Evolutionary conservation across 257 asterid species (phyloP).

Genomic region (Przewalskia tangutica): DNA sequence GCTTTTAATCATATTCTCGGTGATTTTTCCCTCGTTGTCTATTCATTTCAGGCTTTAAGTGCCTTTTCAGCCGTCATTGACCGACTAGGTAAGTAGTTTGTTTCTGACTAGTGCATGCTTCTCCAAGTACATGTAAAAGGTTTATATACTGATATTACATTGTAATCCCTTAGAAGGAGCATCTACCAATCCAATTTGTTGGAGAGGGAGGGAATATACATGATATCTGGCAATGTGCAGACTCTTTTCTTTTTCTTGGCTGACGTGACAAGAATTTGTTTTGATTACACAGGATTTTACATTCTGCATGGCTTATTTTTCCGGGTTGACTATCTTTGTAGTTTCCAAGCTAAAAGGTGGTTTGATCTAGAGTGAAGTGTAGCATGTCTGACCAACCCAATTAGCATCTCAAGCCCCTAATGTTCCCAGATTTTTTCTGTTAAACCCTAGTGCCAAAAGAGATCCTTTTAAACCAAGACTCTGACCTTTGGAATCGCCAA

Average conservation of each 20-base stretch:
- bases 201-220: neutral
- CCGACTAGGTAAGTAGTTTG: slow-evolving; percentile 52
- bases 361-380: neutral
- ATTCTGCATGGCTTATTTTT: neutral
- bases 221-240: neutral
- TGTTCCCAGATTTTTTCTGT: neutral
- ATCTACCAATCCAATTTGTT: neutral
- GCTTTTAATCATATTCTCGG: slow-evolving; percentile 94
- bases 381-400: neutral
- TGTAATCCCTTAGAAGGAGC: neutral
- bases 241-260: neutral
- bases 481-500: neutral
- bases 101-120: neutral
- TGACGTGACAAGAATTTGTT: neutral
- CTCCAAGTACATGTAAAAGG: neutral
- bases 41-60: slow-evolving; percentile 84
- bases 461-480: neutral
- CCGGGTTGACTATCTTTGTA: neutral
- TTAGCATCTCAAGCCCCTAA: neutral
- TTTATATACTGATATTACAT: neutral
- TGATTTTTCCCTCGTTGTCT: slow-evolving; percentile 75
- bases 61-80: slow-evolving; percentile 92
- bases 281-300: neutral
- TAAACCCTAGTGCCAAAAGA: neutral
- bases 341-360: neutral